Evolutionary conservation across 73 alveolate species (phyloP), one percentile per base, ranked within the genome.

Genomic region (Stentor coeruleus): DNA sequence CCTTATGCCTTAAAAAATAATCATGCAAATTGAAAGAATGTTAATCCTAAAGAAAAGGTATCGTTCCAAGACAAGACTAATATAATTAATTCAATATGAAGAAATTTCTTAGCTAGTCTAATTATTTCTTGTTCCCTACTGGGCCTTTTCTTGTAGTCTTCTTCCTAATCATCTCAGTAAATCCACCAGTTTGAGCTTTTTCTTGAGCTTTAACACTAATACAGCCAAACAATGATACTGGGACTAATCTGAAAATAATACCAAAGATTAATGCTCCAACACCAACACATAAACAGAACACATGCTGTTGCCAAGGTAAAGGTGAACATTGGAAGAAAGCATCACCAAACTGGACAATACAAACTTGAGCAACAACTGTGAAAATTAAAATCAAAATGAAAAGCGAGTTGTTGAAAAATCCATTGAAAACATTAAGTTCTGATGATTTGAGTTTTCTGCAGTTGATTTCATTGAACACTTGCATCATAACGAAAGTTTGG

Each of bases 401-500:
- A 38, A 86, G 73, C 88, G 91, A 80, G 85, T 95, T 95, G 60
- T 92, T 95, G 77, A 87, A 86, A 59, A 94, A 83, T n/a, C 96
- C 97, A 30, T 89, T 87, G 86, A 95, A 95, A 3, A 94, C 96
- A 82, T 95, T 95, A 35, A 73, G 84, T 74, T 95, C 98, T 35
- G 88, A 84, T 74, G 85, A 87, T 59, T 93, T 91, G 40, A 95
- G 60, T 87, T 95, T 91, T 82, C 99, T 82, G 3, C 97, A 91
- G 87, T 95, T 88, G 60, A 95, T 91, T 82, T 93, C 92, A 77
- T 95, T 95, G 91, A 93, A 95, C 28, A 92, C 97, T 86, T 95
- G 93, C 99, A 95, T 95, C 77, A 88, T 86, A 58, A 95, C 99
- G 76, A 95, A 95, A 11, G 95, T 83, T 77, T 95, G 77, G 88